Evolutionary conservation across 2,329 filamentous ascomycete genomes (phyloP), one percentile per base, ranked within the genome.

Genomic region (Alternaria brassicicola): DNA sequence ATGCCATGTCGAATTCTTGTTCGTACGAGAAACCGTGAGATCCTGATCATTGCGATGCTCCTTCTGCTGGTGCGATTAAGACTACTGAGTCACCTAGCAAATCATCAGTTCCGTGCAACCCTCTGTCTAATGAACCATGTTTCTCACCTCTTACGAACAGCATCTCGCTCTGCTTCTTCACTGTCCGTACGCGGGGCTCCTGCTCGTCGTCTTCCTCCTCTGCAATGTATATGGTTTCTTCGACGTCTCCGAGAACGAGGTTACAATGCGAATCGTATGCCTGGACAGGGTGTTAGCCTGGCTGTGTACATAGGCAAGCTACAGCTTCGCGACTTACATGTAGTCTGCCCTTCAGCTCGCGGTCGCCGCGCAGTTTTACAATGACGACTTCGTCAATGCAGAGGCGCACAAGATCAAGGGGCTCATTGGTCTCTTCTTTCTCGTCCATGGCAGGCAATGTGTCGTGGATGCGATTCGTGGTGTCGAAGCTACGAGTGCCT

Each of bases 191-290:
- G 47, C 68, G 65, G 28, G 71, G 67, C 62, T 85, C 89, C 57
- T 90, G 88, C 21, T 92, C 90, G 50, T 90, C 89, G 38, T 96
- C 92, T 13, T 93, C 90, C 59, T 97, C 93, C 59, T 97, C 93
- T 4, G 96, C 89, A 31, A 94, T 84, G 76, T 97, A 99, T 67
- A 99, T 93, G 6, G 94, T 98, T 83, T 99, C 95, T 75, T 97
- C 93, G 4, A 98, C 95, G 66, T 99, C 95, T 53, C 95, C 94
- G 6, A 99, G 85, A 6, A 99, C 92, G 42, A 99, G 81, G 75
- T 99, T 99, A 85, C 96, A 99, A 79, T 99, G 95, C 73, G 92
- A 97, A 76, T 99, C 95, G 77, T 99, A 99, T 55, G 95, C 95
- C 95, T 99, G 39, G 3, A 15, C 12, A 17, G 4, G 3, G 19